Percentiles rank a stretch among this genome's conserved stretches.
Evolutionary conservation across 306 rosid genomes (phyloP).

Genomic region (Gastrolobium bilobum): DNA sequence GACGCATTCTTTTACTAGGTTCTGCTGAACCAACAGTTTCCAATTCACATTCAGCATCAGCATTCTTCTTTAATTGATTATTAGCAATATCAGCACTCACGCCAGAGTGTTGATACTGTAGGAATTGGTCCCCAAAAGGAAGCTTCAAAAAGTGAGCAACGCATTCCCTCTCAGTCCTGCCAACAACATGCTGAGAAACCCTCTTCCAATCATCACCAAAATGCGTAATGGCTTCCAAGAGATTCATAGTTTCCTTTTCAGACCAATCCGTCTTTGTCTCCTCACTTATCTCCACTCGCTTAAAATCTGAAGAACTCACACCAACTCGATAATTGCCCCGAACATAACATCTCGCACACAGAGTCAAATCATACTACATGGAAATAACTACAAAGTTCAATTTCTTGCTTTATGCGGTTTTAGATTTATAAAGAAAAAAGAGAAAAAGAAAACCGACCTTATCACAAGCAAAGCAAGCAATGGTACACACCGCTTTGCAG

Average conservation of each 20-base stretch:
- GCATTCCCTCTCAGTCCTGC: slow-evolving; percentile 92
- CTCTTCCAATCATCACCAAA: slow-evolving; percentile 92
- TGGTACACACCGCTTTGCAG: slow-evolving; percentile 82
- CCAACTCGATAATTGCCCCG: slow-evolving; percentile 93
- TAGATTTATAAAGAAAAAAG: background rate
- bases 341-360: slow-evolving; percentile 96
- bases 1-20: slow-evolving; percentile 68
- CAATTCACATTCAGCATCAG: slow-evolving; percentile 54
- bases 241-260: slow-evolving; percentile 84
- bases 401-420: background rate
- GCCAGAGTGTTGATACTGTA: slow-evolving; percentile 54
- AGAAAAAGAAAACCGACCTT: slow-evolving; percentile 58
- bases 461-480: slow-evolving; percentile 93
- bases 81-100: slow-evolving; percentile 1
- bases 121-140: slow-evolving; percentile 81
- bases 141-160: slow-evolving; percentile 83
- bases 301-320: slow-evolving; percentile 81
- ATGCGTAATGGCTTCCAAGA: slow-evolving; percentile 81
- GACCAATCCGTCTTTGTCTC: slow-evolving; percentile 78
- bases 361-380: slow-evolving; percentile 76
- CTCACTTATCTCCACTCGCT: slow-evolving; percentile 91
- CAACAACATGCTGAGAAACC: slow-evolving; percentile 90
- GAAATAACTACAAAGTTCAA: background rate
- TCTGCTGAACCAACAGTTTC: slow-evolving; percentile 52
- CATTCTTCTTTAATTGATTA: slow-evolving; percentile 46